phyloP scores from a whole-genome alignment of 2,329 filamentous ascomycete species.

The Chaetomium olivaceum region DNA sequence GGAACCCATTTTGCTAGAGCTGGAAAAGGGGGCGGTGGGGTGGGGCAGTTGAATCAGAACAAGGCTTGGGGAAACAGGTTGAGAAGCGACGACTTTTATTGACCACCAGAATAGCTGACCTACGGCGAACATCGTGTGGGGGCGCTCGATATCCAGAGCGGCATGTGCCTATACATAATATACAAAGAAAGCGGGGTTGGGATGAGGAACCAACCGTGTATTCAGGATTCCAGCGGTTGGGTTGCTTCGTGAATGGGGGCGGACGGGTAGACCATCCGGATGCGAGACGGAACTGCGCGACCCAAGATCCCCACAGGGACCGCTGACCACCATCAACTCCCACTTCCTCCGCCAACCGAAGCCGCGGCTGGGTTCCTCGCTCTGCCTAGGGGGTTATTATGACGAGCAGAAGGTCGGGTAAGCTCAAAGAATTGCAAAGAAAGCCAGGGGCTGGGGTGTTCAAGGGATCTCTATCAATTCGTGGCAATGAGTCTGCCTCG shows the following conservation, averaged over 20 bases:
- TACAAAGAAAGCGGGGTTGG: constrained; percentile 10
- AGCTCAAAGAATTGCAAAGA: not conserved
- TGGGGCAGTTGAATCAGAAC: not conserved
- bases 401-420: not conserved
- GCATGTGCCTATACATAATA: constrained; percentile 13
- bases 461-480: not conserved
- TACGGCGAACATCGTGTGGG: not conserved
- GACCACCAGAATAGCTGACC: not conserved
- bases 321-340: not conserved
- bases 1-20: not conserved
- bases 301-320: not conserved
- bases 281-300: constrained; percentile 2
- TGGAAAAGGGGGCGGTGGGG: not conserved
- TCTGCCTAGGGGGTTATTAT: not conserved
- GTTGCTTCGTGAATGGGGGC: not conserved
- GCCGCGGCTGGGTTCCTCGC: not conserved
- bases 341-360: not conserved
- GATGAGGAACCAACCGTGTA: not conserved
- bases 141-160: not conserved
- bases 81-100: not conserved
- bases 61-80: not conserved
- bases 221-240: not conserved
- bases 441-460: not conserved
- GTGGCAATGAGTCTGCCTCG: not conserved
- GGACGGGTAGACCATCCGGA: constrained; percentile 7